Evolutionary conservation across 192 early-diverging fungal species (phyloP).

Genomic region (Entomortierella lignicola): DNA sequence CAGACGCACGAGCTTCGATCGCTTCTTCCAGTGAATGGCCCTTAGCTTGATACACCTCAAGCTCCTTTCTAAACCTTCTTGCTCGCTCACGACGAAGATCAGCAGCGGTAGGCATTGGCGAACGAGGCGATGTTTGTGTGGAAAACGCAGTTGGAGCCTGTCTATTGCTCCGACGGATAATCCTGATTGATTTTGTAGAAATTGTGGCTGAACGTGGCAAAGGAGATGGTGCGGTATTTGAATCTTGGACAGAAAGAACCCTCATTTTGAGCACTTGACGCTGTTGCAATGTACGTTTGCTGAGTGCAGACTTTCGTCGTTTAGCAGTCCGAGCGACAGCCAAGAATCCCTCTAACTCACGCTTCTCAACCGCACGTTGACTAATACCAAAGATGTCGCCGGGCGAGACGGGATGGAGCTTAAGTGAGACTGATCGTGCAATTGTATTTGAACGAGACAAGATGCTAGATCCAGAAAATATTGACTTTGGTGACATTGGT

Average conservation of each 20-base stretch:
- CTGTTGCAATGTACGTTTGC: constrained; percentile 29
- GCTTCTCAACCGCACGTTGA: constrained; percentile 42
- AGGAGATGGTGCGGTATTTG: not conserved
- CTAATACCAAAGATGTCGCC: constrained; percentile 55
- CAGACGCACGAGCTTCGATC: constrained; percentile 4
- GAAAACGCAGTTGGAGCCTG: not conserved
- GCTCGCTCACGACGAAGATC: constrained; percentile 31
- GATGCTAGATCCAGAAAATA: constrained; percentile 4
- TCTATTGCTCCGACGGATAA: not conserved
- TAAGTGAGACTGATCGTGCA: constrained; percentile 37
- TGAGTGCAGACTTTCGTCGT: constrained; percentile 1
- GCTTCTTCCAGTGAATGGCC: constrained; percentile 34
- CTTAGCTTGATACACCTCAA: constrained; percentile 29
- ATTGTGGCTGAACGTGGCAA: not conserved
- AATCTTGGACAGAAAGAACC: not conserved
- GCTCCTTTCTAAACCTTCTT: constrained; percentile 24
- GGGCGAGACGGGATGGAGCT: constrained; percentile 39
- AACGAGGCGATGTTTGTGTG: too few relatives aligned
- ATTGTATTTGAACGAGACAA: constrained; percentile 35
- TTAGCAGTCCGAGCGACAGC: constrained; percentile 29
- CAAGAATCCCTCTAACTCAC: constrained; percentile 34
- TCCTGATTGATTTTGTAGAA: constrained; percentile 6
- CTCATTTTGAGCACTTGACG: constrained; percentile 36
- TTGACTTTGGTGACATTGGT: constrained; percentile 14
- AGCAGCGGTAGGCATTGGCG: not conserved